Evolutionary conservation across 2,329 filamentous ascomycete species (phyloP).

Genomic region (Aspergillus fumigatiaffinis): DNA sequence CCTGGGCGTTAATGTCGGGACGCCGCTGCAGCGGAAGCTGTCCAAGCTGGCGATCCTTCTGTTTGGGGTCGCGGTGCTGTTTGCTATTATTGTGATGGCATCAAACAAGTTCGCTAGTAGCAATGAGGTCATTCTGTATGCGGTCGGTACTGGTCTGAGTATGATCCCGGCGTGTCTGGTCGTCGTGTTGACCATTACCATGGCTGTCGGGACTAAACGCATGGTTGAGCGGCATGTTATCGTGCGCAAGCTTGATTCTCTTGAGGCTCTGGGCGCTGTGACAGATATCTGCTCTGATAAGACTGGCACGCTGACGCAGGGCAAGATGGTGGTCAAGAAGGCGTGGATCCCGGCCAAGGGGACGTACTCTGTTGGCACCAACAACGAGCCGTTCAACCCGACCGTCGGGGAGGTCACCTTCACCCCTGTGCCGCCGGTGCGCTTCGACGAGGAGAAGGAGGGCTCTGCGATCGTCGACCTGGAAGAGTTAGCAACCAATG

Average conservation of each 20-base stretch:
- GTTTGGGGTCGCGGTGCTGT: slow-evolving; percentile 63
- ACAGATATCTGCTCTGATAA: slow-evolving; percentile 57
- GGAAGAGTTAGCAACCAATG: slow-evolving; percentile 33
- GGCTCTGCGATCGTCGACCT: slow-evolving; percentile 31
- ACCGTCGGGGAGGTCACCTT: slow-evolving; percentile 49
- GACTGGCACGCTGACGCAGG: slow-evolving; percentile 59
- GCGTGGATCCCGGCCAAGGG: slow-evolving; percentile 57
- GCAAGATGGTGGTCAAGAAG: slow-evolving; percentile 61
- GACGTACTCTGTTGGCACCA: slow-evolving; percentile 55
- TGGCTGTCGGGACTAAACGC: slow-evolving; percentile 58
- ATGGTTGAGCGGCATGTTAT: slow-evolving; percentile 57
- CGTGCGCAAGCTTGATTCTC: slow-evolving; percentile 53
- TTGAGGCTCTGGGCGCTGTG: slow-evolving; percentile 60
- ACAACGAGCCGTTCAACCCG: slow-evolving; percentile 56
- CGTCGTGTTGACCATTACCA: slow-evolving; percentile 64
- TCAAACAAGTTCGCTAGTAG: slow-evolving; percentile 55
- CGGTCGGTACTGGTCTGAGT: slow-evolving; percentile 55
- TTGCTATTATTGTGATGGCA: slow-evolving; percentile 65
- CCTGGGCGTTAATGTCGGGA: slow-evolving; percentile 65
- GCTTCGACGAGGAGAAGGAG: slow-evolving; percentile 21
- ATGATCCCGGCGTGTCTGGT: slow-evolving; percentile 63
- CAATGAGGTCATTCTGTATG: slow-evolving; percentile 62
- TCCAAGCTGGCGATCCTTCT: slow-evolving; percentile 65
- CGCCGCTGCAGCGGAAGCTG: slow-evolving; percentile 66
- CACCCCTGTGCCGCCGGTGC: slow-evolving; percentile 27